Evolutionary conservation across 371 early-diverging fungal genomes (phyloP).

Genomic region (Mucor mucedo): DNA sequence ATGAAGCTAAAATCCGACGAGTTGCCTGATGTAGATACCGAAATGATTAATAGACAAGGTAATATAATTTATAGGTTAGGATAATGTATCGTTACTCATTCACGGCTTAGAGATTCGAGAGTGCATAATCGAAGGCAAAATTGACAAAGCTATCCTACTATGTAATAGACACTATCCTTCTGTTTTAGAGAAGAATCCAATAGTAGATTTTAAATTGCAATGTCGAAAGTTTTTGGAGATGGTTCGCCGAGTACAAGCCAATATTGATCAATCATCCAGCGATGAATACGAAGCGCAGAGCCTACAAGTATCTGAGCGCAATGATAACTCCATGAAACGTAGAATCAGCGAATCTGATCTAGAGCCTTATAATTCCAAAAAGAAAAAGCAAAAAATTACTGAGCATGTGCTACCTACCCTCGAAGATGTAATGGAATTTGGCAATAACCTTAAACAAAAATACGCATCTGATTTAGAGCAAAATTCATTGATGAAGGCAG

Average conservation of each 20-base stretch:
- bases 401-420: not conserved
- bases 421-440: slow-evolving; percentile 61
- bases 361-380: slow-evolving; percentile 23
- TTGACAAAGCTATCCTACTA: slow-evolving; percentile 71
- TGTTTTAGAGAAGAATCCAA: slow-evolving; percentile 58
- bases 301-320: slow-evolving; percentile 8
- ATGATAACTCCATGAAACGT: slow-evolving; percentile 4
- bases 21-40: not conserved
- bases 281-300: slow-evolving; percentile 37
- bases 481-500: slow-evolving; percentile 12
- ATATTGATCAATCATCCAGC: slow-evolving; percentile 54
- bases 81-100: not conserved
- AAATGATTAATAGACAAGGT: slow-evolving; percentile 14
- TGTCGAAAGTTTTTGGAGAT: slow-evolving; percentile 90
- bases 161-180: slow-evolving; percentile 66
- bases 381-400: slow-evolving; percentile 24
- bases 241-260: slow-evolving; percentile 53
- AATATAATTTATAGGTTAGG: slow-evolving; percentile 8
- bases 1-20: slow-evolving; percentile 3
- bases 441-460: slow-evolving; percentile 66
- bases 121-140: slow-evolving; percentile 71
- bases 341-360: slow-evolving; percentile 32
- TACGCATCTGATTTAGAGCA: slow-evolving; percentile 53
- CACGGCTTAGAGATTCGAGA: slow-evolving; percentile 63
- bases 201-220: slow-evolving; percentile 69